Base-by-base conservation (phyloP, 257 asterid genomes). In the Solanum sejunctum region DNA sequence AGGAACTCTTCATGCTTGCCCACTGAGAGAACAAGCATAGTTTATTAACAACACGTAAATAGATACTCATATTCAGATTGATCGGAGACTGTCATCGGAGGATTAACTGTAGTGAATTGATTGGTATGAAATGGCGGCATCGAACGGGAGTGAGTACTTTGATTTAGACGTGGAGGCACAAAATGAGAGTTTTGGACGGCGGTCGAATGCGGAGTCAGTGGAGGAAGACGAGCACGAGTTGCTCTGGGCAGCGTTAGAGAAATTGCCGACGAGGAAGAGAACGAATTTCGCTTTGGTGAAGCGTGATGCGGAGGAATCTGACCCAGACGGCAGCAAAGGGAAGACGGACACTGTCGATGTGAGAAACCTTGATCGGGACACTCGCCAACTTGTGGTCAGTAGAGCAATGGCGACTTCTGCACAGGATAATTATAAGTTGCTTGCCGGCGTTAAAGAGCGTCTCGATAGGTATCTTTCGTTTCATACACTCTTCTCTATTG, bases 231-330 rank as follows among this genome's bases (percentile, higher is more conserved):
- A 95, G 81, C 90, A 86, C 84, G 97, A 95, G 87, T 93, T 95
- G 15, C 63, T 85, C 0, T 91, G 96, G 96, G 98, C 98, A 82
- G 98, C 97, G 77, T 36, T 93, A 64, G 97, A 95, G 95, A 91
- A 95, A 55, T 88, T 95, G 4, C 98, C 98, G 54, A 87, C 96
- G 57, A 87, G 66, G 88, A 89, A 89, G 80, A 88, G 95, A 0
- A 36, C 90, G 15, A 93, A 90, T 72, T 84, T 83, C 84, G 94
- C 94, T 0, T 61, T 94, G 64, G 20, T 94, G 83, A 82, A 90
- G 82, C 91, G 92, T 32, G 60, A 88, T 13, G 70, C 87, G 6
- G 83, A 89, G 9, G 83, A 82, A 15, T 18, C 89, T 10, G 87
- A 67, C 21, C 11, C 88, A 9, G 88, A 61, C 20, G 88, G 49